Percentiles rank a stretch among this genome's conserved stretches.
These are phyloP conservation scores for Trametes cinnabarina DNA, from an alignment of 768 basidiomycete species.

Conservation along the genomic window DNA sequence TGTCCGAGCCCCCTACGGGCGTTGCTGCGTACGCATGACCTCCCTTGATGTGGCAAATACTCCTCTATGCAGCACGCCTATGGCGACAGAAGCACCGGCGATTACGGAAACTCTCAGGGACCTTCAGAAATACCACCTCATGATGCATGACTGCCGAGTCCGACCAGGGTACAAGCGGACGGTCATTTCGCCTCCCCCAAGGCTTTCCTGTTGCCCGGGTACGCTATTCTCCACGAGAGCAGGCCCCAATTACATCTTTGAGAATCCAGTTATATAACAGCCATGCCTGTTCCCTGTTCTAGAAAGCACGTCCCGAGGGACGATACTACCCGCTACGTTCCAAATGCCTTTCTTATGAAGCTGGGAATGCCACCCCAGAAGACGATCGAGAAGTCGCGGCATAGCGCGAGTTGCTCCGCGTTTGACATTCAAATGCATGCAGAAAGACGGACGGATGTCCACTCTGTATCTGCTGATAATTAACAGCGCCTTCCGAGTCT, in stretches of 20 bases:
- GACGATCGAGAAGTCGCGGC: background rate
- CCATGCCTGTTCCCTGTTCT: no score
- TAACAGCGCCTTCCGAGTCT: background rate
- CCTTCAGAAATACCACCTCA: background rate
- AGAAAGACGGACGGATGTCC: background rate
- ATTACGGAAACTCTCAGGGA: background rate
- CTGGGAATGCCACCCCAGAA: background rate
- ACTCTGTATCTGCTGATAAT: background rate
- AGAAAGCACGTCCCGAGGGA: background rate
- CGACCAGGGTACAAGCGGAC: background rate
- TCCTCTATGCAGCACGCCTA: background rate
- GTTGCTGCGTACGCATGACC: slow-evolving; percentile 12
- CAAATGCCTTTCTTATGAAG: background rate
- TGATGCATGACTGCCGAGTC: background rate
- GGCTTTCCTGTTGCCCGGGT: background rate
- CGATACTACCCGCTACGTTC: background rate
- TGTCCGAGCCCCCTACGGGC: background rate
- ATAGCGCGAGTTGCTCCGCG: background rate
- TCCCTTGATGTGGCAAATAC: background rate
- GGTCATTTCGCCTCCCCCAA: background rate
- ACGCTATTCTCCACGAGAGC: background rate
- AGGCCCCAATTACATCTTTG: no score
- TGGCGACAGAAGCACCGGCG: background rate
- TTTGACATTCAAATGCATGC: background rate
- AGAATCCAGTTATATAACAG: no score